These are phyloP conservation scores for Phlyctochytrium bullatum DNA, from an alignment of 192 early-diverging fungal genomes.

Conservation along the genomic window DNA sequence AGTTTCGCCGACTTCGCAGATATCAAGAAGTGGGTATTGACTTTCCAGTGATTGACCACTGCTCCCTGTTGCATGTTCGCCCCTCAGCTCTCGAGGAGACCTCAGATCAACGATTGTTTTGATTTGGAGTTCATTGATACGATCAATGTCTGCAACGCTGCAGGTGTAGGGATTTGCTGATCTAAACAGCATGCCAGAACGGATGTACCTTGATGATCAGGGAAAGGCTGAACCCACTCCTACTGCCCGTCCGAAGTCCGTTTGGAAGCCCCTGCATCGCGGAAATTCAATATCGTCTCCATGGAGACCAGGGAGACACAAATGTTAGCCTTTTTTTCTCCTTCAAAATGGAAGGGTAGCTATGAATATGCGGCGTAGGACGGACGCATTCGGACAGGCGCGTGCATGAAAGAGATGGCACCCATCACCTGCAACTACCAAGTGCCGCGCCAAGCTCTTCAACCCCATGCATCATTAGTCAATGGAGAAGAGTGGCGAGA, in stretches of 20 bases:
- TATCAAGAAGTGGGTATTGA: neutral
- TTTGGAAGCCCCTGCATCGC: conserved; percentile 1
- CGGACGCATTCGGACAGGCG: too few species aligned
- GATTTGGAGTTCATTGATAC: neutral
- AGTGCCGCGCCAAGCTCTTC: too few species aligned
- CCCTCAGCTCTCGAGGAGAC: neutral
- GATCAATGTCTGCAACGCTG: neutral
- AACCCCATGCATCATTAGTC: too few species aligned
- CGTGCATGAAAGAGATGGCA: too few species aligned
- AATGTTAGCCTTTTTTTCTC: too few species aligned
- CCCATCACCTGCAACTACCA: too few species aligned
- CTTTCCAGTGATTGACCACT: neutral
- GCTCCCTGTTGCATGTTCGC: neutral
- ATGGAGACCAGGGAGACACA: too few species aligned
- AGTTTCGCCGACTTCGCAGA: neutral
- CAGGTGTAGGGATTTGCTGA: neutral
- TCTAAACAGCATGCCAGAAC: neutral
- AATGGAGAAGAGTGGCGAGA: too few species aligned
- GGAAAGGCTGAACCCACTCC: neutral
- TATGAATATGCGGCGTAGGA: too few species aligned
- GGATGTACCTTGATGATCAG: neutral
- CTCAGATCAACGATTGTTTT: neutral
- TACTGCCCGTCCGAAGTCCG: neutral
- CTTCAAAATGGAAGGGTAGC: too few species aligned
- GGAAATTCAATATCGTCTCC: neutral